Percentiles rank a stretch among this genome's conserved stretches.
phyloP scores from a whole-genome alignment of 306 rosid species.

The Astragalus glycyphyllos region DNA sequence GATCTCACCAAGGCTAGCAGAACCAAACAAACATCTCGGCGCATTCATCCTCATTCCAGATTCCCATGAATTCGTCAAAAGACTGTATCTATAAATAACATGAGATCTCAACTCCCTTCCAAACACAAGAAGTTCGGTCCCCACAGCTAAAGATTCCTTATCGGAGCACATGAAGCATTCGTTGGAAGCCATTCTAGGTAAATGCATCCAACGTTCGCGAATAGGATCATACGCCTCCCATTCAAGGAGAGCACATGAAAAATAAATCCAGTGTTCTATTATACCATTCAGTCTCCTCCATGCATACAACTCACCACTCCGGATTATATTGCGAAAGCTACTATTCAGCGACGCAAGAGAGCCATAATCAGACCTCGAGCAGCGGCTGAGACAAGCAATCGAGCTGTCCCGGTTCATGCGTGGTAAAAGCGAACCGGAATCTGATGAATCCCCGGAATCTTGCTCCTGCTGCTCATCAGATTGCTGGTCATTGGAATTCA shows the following conservation, averaged over 20 bases:
- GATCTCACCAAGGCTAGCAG: constrained; percentile 85
- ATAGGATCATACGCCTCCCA: constrained; percentile 96
- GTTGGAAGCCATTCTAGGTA: constrained; percentile 85
- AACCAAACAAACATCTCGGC: constrained; percentile 94
- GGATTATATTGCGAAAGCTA: constrained; percentile 69
- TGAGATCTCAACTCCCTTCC: constrained; percentile 74
- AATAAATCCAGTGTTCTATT: constrained; percentile 90
- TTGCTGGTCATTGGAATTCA: constrained; percentile 35
- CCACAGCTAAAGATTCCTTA: constrained; percentile 93
- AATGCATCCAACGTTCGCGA: constrained; percentile 77
- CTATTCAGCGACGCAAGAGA: constrained; percentile 68
- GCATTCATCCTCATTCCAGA: constrained; percentile 79
- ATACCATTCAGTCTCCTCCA: constrained; percentile 73
- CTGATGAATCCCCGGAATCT: constrained; percentile 53
- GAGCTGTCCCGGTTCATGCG: constrained; percentile 83
- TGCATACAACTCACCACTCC: constrained; percentile 75
- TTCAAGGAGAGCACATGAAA: constrained; percentile 77
- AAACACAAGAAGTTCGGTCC: constrained; percentile 93
- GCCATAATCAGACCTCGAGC: constrained; percentile 88
- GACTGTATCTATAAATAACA: constrained; percentile 82
- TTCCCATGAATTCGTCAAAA: constrained; percentile 89
- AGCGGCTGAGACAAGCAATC: constrained; percentile 71
- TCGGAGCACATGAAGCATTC: constrained; percentile 92
- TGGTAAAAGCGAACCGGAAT: constrained; percentile 58
- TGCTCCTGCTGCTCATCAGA: constrained; percentile 44